These are phyloP conservation scores for Amanita brunnescens DNA, from an alignment of 768 basidiomycete species.

Conservation along the genomic window DNA sequence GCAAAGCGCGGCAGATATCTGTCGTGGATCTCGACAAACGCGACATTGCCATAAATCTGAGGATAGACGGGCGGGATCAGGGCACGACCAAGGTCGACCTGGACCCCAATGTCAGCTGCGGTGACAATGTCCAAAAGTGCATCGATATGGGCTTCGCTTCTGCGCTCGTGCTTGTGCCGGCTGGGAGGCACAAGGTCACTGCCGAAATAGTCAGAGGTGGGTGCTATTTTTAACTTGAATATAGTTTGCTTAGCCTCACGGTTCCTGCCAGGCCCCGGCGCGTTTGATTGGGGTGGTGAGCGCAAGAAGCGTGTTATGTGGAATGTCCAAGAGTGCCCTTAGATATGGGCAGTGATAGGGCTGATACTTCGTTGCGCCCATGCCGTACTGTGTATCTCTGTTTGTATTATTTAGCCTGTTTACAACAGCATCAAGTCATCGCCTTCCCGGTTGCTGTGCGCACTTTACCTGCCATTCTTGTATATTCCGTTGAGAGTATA, in stretches of 20 bases:
- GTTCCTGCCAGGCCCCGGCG: not conserved
- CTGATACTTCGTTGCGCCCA: not conserved
- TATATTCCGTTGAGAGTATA: too few species aligned
- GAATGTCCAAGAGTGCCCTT: slow-evolving; percentile 1
- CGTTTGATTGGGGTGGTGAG: not conserved
- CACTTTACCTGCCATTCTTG: too few species aligned
- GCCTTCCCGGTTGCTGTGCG: too few species aligned
- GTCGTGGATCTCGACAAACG: too few species aligned
- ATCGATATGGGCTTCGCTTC: too few species aligned
- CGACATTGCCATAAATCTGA: not conserved
- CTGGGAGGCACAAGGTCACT: slow-evolving; percentile 1
- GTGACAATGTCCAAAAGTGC: not conserved
- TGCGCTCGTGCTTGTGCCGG: not conserved
- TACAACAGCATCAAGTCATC: too few species aligned
- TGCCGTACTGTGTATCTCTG: too few species aligned
- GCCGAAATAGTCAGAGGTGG: too few species aligned
- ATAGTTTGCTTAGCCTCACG: not conserved
- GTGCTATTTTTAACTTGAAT: not conserved
- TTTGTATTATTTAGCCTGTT: not conserved
- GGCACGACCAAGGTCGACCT: not conserved
- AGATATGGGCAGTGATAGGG: not conserved
- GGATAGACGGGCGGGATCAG: not conserved
- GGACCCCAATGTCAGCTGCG: not conserved
- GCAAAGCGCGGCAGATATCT: not conserved
- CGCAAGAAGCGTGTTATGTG: not conserved